Base-by-base conservation (phyloP, 164 flowering plant genomes). In the Hamamelis virginiana region DNA sequence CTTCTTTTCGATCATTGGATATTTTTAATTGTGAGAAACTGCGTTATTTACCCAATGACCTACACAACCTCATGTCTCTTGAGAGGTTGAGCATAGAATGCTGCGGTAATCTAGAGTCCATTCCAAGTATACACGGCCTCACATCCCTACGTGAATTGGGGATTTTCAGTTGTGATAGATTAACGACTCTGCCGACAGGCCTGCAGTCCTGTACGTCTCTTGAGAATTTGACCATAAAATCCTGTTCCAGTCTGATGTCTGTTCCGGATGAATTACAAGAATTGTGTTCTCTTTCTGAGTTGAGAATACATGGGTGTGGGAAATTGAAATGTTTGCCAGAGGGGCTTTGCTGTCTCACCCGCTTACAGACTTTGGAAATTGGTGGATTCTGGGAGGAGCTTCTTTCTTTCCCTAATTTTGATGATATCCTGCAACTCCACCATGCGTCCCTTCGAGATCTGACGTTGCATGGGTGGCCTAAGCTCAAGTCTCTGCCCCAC, bases 401-500 rank as follows among this genome's bases (percentile, higher is more conserved):
- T 18, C 41, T 23, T 13, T 22, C 0, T 67, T 56, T 67, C 23
- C 69, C 62, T 16, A 18, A 16, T 3, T 1, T 48, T 28, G 59
- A 51, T 9, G 21, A 6, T 28, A 27, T 25, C 58, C 68, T 23
- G 11, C 68, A 51, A 43, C 45, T 28, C 19, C 4, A 3, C 5
- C 23, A 28, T n/a, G n/a, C n/a, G n/a, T n/a, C n/a, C 41, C 52
- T 56, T 22, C 12, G n/a, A 23, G 18, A 1, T 0, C 10, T 56
- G 22, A 4, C 1, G 5, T 41, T 67, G 3, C 0, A 22, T 16
- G 62, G 69, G 10, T 67, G 69, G 69, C 19, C 33, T 22, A 43
- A 67, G 41, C 69, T 67, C 22, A 56, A 22, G 21, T 38, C 69
- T 56, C 51, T 67, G 38, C 69, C 69, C 8, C 22, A 67, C 6